Conservation (phyloP, 495 filamentous ascomycete species). For the Xylaria nigripes region DNA sequence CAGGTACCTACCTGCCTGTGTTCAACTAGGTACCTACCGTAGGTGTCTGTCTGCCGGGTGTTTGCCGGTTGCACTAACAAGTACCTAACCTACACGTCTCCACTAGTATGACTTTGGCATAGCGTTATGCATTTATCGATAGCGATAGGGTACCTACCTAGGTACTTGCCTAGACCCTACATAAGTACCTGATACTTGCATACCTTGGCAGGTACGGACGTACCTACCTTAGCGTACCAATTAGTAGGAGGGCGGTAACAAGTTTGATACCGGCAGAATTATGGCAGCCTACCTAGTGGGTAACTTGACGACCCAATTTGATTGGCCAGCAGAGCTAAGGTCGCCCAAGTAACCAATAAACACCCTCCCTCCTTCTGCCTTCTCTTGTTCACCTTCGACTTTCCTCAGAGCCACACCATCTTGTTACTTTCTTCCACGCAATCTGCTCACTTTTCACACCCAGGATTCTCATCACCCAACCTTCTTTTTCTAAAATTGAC, state of each 20-base stretch:
- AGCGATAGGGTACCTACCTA: too few relatives aligned
- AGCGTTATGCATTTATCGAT: too few relatives aligned
- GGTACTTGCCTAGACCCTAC: not conserved
- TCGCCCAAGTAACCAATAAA: slow-evolving; percentile 7
- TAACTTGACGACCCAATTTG: slow-evolving; percentile 3
- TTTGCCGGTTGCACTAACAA: too few relatives aligned
- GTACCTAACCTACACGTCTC: too few relatives aligned
- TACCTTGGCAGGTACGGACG: not conserved
- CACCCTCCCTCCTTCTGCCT: not conserved
- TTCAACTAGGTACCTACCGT: too few relatives aligned
- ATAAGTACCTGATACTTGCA: not conserved
- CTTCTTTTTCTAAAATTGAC: not conserved
- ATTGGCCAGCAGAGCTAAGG: slow-evolving; percentile 1
- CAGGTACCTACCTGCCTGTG: too few relatives aligned
- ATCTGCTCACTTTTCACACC: not conserved
- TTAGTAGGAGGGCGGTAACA: slow-evolving; percentile 1
- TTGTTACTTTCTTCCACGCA: not conserved
- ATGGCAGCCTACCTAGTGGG: not conserved
- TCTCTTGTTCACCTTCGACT: slow-evolving; percentile 6
- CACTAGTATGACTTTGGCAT: too few relatives aligned
- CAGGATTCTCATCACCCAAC: not conserved
- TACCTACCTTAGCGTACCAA: slow-evolving; percentile 5
- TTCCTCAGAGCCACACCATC: slow-evolving; percentile 8
- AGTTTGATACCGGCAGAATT: slow-evolving; percentile 3
- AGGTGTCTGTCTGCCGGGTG: too few relatives aligned